Evolutionary conservation across 805 yeast species (phyloP), one percentile per base, ranked within the genome.

Genomic region (Schizosaccharomyces osmophilus): DNA sequence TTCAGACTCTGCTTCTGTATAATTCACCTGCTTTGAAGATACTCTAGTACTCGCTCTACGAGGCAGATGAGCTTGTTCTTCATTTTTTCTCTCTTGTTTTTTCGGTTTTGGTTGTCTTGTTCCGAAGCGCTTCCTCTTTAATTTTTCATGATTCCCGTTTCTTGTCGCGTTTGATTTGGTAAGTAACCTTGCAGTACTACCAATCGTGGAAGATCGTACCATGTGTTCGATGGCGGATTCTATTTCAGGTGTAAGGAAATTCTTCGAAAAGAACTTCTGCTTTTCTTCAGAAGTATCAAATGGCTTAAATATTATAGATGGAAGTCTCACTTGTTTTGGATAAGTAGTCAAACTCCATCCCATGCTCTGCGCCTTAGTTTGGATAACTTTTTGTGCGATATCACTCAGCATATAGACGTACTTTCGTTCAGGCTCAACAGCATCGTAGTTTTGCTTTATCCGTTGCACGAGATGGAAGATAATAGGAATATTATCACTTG

Each of bases 381-480:
- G 36, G 3, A 51, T 9, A 17, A 29, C 5, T 22, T 24, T 51
- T 17, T 29, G 31, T 24, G 57, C 57, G 2, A 51, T 8, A 8
- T 51, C 57, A 29, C 57, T 51, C 19, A 51, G 39, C 31, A 24
- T 17, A 29, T 51, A 51, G 36, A 51, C 26, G 57, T 22, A 22
- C 19, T 51, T 29, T 22, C 19, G 8, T 51, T 17, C n/a, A 8
- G 22, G 31, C 3, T 29, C 36, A 29, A 43, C 1, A 6, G 76
- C 77, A 71, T 87, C 95, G 61, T 81, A 76, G 66, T 82, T 84
- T 69, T 86, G 94, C 68, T 87, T 87, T 22, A 87, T 78, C 61
- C 95, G 76, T 63, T 84, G 84, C 0, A 93, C 81, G 60, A 86
- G 73, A 69, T 88, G 87, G 68, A 80, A 87, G 5, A 88, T 69